Evolutionary conservation across 306 rosid species (phyloP).

Genomic region (Cucumis hystrix): DNA sequence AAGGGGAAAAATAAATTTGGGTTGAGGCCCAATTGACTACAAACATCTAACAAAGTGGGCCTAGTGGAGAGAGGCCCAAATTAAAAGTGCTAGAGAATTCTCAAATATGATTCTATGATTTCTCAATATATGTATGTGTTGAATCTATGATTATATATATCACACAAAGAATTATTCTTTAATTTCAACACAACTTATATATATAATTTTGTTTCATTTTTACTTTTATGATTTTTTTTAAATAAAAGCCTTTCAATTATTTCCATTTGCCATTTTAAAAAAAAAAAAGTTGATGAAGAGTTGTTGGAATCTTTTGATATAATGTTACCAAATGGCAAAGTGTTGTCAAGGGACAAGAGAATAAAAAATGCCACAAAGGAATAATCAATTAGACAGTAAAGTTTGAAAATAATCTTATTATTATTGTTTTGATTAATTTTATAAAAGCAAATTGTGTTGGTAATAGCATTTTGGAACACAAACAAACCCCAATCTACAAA

Average conservation of each 20-base stretch:
- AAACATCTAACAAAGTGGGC: background rate
- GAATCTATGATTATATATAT: too few relatives aligned
- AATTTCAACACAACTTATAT: too few relatives aligned
- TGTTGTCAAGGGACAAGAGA: background rate
- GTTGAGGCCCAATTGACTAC: background rate
- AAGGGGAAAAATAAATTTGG: background rate
- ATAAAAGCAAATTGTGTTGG: background rate
- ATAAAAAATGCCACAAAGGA: background rate
- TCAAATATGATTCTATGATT: too few relatives aligned
- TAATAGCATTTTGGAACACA: background rate
- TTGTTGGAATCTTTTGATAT: background rate
- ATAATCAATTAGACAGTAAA: background rate
- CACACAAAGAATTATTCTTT: too few relatives aligned
- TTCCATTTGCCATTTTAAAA: background rate
- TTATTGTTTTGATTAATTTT: background rate
- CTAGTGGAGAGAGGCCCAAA: background rate
- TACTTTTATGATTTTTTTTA: background rate
- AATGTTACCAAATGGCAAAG: background rate
- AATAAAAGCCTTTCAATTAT: background rate
- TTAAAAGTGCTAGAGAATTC: background rate
- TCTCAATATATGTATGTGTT: too few relatives aligned
- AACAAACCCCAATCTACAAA: background rate
- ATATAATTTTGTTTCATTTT: too few relatives aligned
- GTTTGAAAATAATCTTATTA: background rate
- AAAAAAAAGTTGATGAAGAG: background rate